phyloP scores from a whole-genome alignment of 352 stramenopile species.

The Plasmopara viticola region DNA sequence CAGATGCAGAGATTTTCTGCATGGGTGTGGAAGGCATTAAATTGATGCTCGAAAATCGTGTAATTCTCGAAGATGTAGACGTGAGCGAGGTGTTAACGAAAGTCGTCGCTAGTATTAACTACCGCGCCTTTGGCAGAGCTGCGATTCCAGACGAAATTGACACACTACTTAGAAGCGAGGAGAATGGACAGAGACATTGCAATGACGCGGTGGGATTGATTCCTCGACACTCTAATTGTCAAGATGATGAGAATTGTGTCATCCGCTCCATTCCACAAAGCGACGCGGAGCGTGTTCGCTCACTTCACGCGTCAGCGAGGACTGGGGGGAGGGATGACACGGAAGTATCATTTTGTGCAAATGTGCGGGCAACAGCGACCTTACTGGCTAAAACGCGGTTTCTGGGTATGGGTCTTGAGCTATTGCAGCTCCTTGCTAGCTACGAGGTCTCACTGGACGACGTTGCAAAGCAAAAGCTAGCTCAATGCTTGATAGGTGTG shows the following conservation, averaged over 20 bases:
- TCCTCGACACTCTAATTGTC: constrained; percentile 11
- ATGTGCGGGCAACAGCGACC: constrained; percentile 21
- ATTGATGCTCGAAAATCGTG: constrained; percentile 73
- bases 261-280: constrained; percentile 15
- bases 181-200: constrained; percentile 8
- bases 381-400: constrained; percentile 44
- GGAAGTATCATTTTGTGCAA: constrained; percentile 14
- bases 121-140: constrained; percentile 69
- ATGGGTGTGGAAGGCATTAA: constrained; percentile 71
- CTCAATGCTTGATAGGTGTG: constrained; percentile 53
- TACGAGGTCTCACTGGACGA: constrained; percentile 45
- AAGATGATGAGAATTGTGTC: constrained; percentile 6
- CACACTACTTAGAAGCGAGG: constrained; percentile 20
- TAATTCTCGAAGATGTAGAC: constrained; percentile 76
- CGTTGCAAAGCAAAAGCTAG: constrained; percentile 43
- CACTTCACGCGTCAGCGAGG: constrained; percentile 19
- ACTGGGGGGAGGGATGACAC: constrained; percentile 6
- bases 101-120: constrained; percentile 77
- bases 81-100: constrained; percentile 77
- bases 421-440: constrained; percentile 61
- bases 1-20: constrained; percentile 54
- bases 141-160: constrained; percentile 59
- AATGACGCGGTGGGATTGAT: constrained; percentile 5
- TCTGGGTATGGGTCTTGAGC: constrained; percentile 61
- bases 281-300: constrained; percentile 26